These are phyloP conservation scores for Galerina marginata DNA, from an alignment of 768 basidiomycete species.

Conservation along the genomic window DNA sequence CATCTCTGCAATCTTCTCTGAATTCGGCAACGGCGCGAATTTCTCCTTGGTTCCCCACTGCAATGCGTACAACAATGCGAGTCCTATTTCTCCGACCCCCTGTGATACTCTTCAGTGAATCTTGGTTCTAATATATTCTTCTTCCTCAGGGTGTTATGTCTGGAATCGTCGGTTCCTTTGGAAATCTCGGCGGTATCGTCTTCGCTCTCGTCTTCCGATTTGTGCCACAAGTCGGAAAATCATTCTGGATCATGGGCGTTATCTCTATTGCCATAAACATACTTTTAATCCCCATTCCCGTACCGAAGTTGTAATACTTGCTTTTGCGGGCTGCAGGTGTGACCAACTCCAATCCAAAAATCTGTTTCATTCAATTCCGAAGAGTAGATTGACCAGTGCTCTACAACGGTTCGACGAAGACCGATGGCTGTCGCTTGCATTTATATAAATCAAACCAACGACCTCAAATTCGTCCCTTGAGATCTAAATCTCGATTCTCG, in stretches of 20 bases:
- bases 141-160: conserved; percentile 37
- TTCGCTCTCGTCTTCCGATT: conserved; percentile 56
- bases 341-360: too few species aligned
- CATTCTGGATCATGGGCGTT: conserved; percentile 53
- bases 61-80: conserved; percentile 42
- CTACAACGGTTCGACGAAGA: too few species aligned
- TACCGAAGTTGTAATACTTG: conserved; percentile 25
- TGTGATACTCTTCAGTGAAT: neutral
- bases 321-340: neutral
- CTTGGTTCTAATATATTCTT: conserved; percentile 1
- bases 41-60: conserved; percentile 58
- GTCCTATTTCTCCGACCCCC: neutral
- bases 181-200: conserved; percentile 50
- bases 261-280: conserved; percentile 41
- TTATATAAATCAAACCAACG: too few species aligned
- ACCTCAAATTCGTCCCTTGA: too few species aligned
- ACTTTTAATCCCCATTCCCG: conserved; percentile 28
- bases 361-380: too few species aligned
- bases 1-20: conserved; percentile 44
- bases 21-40: conserved; percentile 55
- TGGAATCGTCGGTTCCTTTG: conserved; percentile 42
- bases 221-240: conserved; percentile 43
- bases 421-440: too few species aligned
- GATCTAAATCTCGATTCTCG: too few species aligned
- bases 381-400: too few species aligned